Evolutionary conservation across 1,284 basidiomycete species (phyloP).

Genomic region (Leucoagaricus sp.): DNA sequence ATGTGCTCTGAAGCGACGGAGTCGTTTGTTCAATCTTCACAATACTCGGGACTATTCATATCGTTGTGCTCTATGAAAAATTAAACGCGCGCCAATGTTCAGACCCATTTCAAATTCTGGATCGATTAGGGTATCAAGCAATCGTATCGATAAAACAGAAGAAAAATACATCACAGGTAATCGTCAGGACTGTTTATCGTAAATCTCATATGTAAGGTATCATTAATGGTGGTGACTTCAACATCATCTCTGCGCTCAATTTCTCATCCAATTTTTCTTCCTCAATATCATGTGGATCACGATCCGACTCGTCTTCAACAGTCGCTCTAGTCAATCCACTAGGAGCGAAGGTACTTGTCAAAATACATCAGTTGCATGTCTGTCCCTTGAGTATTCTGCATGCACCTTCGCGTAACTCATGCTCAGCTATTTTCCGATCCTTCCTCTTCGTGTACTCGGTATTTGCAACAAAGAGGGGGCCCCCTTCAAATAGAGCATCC

Average conservation of each 20-base stretch:
- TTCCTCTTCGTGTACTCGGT: constrained; percentile 39
- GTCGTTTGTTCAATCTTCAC: no score
- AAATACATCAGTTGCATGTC: neutral
- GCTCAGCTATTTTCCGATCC: constrained; percentile 43
- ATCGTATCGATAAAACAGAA: no score
- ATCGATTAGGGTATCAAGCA: no score
- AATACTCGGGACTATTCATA: no score
- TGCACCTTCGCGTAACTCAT: constrained; percentile 44
- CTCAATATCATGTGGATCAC: constrained; percentile 3
- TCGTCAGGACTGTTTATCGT: neutral
- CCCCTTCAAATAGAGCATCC: constrained; percentile 53
- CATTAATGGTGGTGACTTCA: no score
- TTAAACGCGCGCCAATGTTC: no score
- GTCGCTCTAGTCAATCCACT: constrained; percentile 29
- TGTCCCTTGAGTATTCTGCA: neutral
- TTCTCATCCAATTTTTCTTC: neutral
- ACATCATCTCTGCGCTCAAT: no score
- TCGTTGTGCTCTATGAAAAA: no score
- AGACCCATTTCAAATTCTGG: no score
- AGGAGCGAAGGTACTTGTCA: constrained; percentile 31
- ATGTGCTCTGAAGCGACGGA: no score
- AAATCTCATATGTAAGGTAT: no score
- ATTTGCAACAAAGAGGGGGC: constrained; percentile 51
- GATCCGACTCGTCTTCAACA: no score
- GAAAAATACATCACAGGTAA: neutral